A percentile compares a stretch with the other conserved stretches of the same genome.
phyloP scores from a whole-genome alignment of 2,329 filamentous ascomycete genomes.

The Penicillium sp. region DNA sequence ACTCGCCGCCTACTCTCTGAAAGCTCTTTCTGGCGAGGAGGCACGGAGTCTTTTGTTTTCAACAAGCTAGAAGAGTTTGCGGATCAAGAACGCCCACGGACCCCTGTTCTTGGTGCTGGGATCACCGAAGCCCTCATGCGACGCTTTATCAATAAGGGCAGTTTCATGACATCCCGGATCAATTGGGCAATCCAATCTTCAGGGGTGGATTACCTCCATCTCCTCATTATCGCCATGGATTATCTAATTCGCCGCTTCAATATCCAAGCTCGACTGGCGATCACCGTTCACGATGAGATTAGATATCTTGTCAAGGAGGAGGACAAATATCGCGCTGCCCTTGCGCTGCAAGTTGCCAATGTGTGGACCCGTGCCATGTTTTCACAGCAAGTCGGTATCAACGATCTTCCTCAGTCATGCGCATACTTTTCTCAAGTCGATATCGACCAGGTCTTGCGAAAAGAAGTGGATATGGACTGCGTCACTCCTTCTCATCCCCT shows the following conservation, averaged over 20 bases:
- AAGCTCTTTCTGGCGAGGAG: constrained; percentile 88
- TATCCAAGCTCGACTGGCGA: constrained; percentile 80
- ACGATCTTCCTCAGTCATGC: constrained; percentile 90
- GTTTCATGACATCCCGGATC: constrained; percentile 93
- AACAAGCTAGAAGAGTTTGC: constrained; percentile 98
- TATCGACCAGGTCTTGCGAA: constrained; percentile 92
- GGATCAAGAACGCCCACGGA: constrained; percentile 87
- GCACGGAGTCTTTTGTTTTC: constrained; percentile 97
- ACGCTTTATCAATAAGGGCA: constrained; percentile 83
- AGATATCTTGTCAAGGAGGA: constrained; percentile 84
- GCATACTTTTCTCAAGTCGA: constrained; percentile 97
- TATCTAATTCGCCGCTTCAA: constrained; percentile 86
- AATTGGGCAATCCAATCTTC: constrained; percentile 99
- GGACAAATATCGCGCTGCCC: constrained; percentile 85
- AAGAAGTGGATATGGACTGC: constrained; percentile 98
- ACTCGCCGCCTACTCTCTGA: constrained; percentile 73
- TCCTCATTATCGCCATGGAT: constrained; percentile 93
- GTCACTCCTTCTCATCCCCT: constrained; percentile 83
- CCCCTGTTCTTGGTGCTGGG: constrained; percentile 88
- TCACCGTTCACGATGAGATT: constrained; percentile 98
- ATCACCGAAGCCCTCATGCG: constrained; percentile 95
- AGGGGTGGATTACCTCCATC: constrained; percentile 94
- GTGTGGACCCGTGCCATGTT: constrained; percentile 99
- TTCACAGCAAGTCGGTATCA: constrained; percentile 91
- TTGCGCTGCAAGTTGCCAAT: constrained; percentile 93